These are phyloP conservation scores for Globisporangium spinosum DNA, from an alignment of 352 stramenopile genomes.

Conservation along the genomic window DNA sequence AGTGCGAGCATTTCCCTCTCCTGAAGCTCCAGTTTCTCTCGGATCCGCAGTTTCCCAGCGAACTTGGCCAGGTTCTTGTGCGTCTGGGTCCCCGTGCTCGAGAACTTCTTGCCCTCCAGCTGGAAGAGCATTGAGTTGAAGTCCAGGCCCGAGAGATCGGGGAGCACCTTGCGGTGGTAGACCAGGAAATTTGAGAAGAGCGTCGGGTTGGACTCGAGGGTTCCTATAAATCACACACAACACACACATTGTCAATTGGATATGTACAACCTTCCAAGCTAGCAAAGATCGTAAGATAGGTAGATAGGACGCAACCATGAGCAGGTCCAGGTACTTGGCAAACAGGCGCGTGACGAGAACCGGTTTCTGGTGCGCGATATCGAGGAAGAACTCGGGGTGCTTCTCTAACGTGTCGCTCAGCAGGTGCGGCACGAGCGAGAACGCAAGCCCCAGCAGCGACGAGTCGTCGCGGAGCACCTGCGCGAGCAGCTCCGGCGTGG, in stretches of 20 bases:
- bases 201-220: constrained; percentile 65
- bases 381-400: constrained; percentile 60
- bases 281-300: too few species aligned
- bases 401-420: constrained; percentile 61
- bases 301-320: constrained; percentile 35
- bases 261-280: too few species aligned
- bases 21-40: constrained; percentile 38
- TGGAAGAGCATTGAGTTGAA: constrained; percentile 56
- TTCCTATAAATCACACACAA: constrained; percentile 29
- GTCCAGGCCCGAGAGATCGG: constrained; percentile 48
- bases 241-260: neutral
- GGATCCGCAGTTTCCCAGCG: constrained; percentile 27
- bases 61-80: constrained; percentile 36
- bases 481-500: constrained; percentile 42
- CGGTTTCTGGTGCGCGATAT: constrained; percentile 64
- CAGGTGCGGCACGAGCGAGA: constrained; percentile 50
- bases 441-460: constrained; percentile 40
- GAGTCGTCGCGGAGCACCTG: constrained; percentile 49
- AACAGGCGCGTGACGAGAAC: constrained; percentile 57
- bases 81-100: constrained; percentile 37
- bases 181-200: constrained; percentile 68
- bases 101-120: constrained; percentile 41
- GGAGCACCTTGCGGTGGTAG: constrained; percentile 52
- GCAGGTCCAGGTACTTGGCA: constrained; percentile 56
- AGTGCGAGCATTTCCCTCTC: constrained; percentile 31